Evolutionary conservation across 2,329 filamentous ascomycete species (phyloP).

Genomic region (Plenodomus tracheiphilus): DNA sequence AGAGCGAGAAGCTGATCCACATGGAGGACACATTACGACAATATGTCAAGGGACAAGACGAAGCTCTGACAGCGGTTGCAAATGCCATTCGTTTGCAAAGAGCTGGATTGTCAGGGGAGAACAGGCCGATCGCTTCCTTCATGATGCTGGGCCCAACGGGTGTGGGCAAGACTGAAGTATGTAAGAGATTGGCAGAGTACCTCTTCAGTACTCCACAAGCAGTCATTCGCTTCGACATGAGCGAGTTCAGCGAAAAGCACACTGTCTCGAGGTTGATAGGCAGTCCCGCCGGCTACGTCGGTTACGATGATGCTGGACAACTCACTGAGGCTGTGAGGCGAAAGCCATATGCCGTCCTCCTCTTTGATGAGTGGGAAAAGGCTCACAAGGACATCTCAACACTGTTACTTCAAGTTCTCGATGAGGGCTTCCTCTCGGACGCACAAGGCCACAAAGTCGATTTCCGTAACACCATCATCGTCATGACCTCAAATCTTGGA

Average conservation of each 20-base stretch:
- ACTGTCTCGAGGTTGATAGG: constrained; percentile 93
- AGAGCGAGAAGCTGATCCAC: constrained; percentile 90
- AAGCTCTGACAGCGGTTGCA: constrained; percentile 86
- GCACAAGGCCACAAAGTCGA: constrained; percentile 95
- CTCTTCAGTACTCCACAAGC: constrained; percentile 90
- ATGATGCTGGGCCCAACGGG: constrained; percentile 98
- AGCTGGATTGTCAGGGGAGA: constrained; percentile 88
- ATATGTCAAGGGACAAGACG: constrained; percentile 89
- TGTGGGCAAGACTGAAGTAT: constrained; percentile 95
- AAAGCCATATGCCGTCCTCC: constrained; percentile 90
- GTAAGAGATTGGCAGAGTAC: constrained; percentile 92
- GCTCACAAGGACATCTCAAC: constrained; percentile 94
- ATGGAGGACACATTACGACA: constrained; percentile 91
- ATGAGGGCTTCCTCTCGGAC: constrained; percentile 95
- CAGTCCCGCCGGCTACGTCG: constrained; percentile 90
- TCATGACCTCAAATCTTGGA: constrained; percentile 92
- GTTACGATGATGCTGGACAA: constrained; percentile 95
- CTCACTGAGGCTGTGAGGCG: constrained; percentile 92
- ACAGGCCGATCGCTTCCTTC: constrained; percentile 88
- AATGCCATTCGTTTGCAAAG: constrained; percentile 93
- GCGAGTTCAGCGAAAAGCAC: constrained; percentile 96
- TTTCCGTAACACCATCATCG: constrained; percentile 95
- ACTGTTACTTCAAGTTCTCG: constrained; percentile 87
- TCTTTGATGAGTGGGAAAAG: constrained; percentile 98
- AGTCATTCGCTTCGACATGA: constrained; percentile 95